These are phyloP conservation scores for Phyllosticta citrichinensis DNA, from an alignment of 2,329 filamentous ascomycete genomes.

Conservation along the genomic window DNA sequence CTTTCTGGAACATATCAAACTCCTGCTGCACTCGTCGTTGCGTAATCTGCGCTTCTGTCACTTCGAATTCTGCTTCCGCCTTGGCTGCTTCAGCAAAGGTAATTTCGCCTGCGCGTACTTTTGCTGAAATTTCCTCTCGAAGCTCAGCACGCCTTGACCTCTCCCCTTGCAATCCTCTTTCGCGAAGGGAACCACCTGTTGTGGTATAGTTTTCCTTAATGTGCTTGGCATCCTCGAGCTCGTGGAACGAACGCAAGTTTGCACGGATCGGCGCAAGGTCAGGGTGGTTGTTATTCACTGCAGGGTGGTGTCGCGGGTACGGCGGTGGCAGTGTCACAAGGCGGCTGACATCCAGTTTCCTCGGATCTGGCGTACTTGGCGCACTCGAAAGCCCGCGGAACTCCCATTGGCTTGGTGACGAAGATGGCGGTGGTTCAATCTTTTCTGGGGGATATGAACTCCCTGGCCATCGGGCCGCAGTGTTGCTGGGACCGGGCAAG, in stretches of 20 bases:
- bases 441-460: slow-evolving; percentile 59
- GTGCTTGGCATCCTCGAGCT: slow-evolving; percentile 60
- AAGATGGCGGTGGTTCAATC: slow-evolving; percentile 27
- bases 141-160: slow-evolving; percentile 56
- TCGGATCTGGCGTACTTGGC: slow-evolving; percentile 38
- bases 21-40: slow-evolving; percentile 68
- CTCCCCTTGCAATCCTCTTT: slow-evolving; percentile 42
- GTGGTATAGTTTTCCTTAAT: slow-evolving; percentile 49
- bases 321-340: slow-evolving; percentile 88
- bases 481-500: slow-evolving; percentile 25
- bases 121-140: slow-evolving; percentile 63
- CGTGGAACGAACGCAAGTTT: slow-evolving; percentile 61
- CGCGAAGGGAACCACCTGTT: slow-evolving; percentile 45
- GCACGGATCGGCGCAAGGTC: slow-evolving; percentile 70
- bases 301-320: slow-evolving; percentile 88
- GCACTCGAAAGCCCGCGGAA: slow-evolving; percentile 19
- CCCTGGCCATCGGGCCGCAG: slow-evolving; percentile 27
- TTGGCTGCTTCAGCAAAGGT: slow-evolving; percentile 73
- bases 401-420: slow-evolving; percentile 24
- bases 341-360: slow-evolving; percentile 73
- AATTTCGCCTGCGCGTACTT: slow-evolving; percentile 69
- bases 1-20: slow-evolving; percentile 75
- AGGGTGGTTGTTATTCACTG: slow-evolving; percentile 91
- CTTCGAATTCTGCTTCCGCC: slow-evolving; percentile 65
- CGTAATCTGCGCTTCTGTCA: slow-evolving; percentile 57